These are phyloP conservation scores for Teratosphaeria pseudoeucalypti DNA, from an alignment of 2,329 filamentous ascomycete genomes.

Conservation along the genomic window DNA sequence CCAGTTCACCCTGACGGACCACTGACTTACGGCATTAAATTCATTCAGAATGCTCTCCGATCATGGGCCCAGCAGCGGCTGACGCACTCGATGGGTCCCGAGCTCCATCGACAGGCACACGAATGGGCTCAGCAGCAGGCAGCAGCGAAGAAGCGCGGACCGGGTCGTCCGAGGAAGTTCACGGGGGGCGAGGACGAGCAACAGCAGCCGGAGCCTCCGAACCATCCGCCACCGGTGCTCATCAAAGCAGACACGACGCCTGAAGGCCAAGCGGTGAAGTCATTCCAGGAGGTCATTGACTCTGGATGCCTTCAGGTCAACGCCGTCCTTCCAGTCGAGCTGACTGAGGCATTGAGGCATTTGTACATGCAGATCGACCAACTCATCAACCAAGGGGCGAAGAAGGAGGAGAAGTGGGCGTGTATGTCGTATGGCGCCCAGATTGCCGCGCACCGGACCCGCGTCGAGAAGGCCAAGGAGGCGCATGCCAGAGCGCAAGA, in stretches of 20 bases:
- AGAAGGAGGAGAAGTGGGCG: slow-evolving; percentile 14
- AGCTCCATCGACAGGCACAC: slow-evolving; percentile 13
- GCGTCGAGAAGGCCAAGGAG: slow-evolving; percentile 16
- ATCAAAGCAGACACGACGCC: slow-evolving; percentile 17
- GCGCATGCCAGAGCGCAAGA: slow-evolving; percentile 11
- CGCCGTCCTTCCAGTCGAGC: slow-evolving; percentile 11
- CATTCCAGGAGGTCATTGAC: slow-evolving; percentile 23
- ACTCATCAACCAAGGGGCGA: slow-evolving; percentile 21
- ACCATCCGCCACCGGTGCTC: slow-evolving; percentile 11
- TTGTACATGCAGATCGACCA: slow-evolving; percentile 26
- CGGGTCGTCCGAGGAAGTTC: slow-evolving; percentile 18
- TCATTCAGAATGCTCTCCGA: slow-evolving; percentile 25
- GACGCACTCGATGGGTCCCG: slow-evolving; percentile 11
- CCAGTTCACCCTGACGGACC: slow-evolving; percentile 15
- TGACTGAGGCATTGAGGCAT: slow-evolving; percentile 18
- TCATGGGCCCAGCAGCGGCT: slow-evolving; percentile 24
- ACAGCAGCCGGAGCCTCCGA: neutral
- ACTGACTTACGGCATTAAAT: slow-evolving; percentile 22
- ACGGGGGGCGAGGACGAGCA: slow-evolving; percentile 6
- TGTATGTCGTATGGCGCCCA: slow-evolving; percentile 24
- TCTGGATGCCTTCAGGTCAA: slow-evolving; percentile 23
- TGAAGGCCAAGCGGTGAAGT: slow-evolving; percentile 20
- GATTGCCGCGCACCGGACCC: slow-evolving; percentile 16
- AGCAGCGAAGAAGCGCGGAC: slow-evolving; percentile 10
- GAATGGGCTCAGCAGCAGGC: slow-evolving; percentile 4